Conservation (phyloP, 2,329 filamentous ascomycete species). For the Alternaria ventricosa region DNA sequence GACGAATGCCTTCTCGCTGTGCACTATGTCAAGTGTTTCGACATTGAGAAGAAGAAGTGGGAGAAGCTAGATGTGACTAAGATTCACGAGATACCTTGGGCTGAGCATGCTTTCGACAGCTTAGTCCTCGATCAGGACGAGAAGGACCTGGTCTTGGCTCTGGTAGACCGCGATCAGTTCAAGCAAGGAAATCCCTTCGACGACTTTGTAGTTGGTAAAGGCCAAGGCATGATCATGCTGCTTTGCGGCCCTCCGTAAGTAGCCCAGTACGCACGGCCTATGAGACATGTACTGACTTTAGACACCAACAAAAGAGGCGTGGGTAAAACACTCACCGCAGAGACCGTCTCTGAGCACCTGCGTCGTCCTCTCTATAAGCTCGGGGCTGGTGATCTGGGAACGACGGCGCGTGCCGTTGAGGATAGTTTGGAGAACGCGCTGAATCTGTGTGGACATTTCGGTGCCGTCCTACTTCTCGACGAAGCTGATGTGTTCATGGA, state of each 20-base stretch:
- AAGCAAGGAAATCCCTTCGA: conserved; percentile 27
- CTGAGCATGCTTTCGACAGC: conserved; percentile 54
- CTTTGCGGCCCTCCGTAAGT: neutral
- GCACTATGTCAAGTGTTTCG: conserved; percentile 16
- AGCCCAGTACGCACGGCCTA: neutral
- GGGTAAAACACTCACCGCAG: conserved; percentile 1
- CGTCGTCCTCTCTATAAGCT: conserved; percentile 14
- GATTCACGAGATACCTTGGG: conserved; percentile 55
- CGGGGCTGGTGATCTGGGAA: conserved; percentile 17
- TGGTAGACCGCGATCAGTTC: conserved; percentile 53
- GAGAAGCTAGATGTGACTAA: conserved; percentile 17
- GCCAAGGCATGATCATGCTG: neutral
- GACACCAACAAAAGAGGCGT: neutral
- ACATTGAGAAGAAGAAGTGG: conserved; percentile 29
- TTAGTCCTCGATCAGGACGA: conserved; percentile 57
- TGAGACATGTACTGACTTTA: neutral
- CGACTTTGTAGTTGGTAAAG: conserved; percentile 52
- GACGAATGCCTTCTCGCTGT: conserved; percentile 19
- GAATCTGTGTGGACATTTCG: conserved; percentile 1
- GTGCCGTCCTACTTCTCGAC: conserved; percentile 15
- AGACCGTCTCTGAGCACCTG: conserved; percentile 4
- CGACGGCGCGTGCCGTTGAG: conserved; percentile 18
- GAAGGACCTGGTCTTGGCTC: conserved; percentile 57
- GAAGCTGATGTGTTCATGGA: conserved; percentile 62
- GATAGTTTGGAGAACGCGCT: conserved; percentile 14